Conservation (phyloP, 495 filamentous ascomycete species). For the Hyaloscypha bicolor region DNA sequence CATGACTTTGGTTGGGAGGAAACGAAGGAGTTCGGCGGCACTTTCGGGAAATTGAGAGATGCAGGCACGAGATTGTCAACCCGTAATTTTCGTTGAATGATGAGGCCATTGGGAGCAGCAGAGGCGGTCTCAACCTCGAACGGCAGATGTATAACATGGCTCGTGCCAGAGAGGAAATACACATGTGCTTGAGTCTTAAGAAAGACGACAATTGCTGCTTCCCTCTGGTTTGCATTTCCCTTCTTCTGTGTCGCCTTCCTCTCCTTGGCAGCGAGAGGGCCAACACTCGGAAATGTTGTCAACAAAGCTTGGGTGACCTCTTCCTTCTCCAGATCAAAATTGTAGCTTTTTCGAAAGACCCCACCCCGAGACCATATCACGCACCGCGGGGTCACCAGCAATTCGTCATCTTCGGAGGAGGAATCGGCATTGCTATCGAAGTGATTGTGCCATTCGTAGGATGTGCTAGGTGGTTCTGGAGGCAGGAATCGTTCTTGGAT, state of each 20-base stretch:
- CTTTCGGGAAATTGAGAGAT: slow-evolving; percentile 53
- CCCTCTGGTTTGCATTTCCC: slow-evolving; percentile 29
- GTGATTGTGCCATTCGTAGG: slow-evolving; percentile 73
- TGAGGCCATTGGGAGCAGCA: slow-evolving; percentile 75
- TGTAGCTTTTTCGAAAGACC: slow-evolving; percentile 83
- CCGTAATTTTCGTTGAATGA: slow-evolving; percentile 75
- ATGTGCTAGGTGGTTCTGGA: slow-evolving; percentile 61
- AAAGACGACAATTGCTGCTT: slow-evolving; percentile 83
- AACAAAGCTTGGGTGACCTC: slow-evolving; percentile 80
- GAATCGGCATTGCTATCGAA: slow-evolving; percentile 43
- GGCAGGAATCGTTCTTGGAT: slow-evolving; percentile 79
- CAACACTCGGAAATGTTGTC: slow-evolving; percentile 72
- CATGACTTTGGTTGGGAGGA: slow-evolving; percentile 59
- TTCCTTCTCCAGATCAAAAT: slow-evolving; percentile 84
- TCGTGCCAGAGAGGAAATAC: slow-evolving; percentile 85
- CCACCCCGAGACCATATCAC: slow-evolving; percentile 92
- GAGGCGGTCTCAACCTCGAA: slow-evolving; percentile 91
- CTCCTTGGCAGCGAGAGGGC: slow-evolving; percentile 35
- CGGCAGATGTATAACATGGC: slow-evolving; percentile 88
- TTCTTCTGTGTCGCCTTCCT: slow-evolving; percentile 17
- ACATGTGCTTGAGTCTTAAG: slow-evolving; percentile 92
- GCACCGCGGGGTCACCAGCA: slow-evolving; percentile 78
- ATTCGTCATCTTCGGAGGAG: slow-evolving; percentile 63
- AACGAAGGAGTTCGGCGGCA: slow-evolving; percentile 82
- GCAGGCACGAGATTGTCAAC: slow-evolving; percentile 42